phyloP scores from a whole-genome alignment of 306 rosid species.

The Comarum palustre region DNA sequence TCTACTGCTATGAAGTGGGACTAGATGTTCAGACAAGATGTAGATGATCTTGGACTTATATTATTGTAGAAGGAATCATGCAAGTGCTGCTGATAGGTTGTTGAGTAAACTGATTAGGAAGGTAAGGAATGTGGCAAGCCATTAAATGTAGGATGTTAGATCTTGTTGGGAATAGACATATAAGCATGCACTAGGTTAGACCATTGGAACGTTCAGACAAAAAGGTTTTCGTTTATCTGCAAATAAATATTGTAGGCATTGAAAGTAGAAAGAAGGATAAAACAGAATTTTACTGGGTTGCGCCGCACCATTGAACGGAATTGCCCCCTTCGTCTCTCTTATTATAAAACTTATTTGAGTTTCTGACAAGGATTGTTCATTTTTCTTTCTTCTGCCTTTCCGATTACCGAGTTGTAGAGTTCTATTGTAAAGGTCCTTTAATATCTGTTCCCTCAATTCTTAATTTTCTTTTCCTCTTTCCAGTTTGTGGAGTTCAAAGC shows the following conservation, averaged over 20 bases:
- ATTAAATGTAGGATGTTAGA: not conserved
- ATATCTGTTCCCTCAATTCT: constrained; percentile 20
- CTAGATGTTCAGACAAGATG: constrained; percentile 8
- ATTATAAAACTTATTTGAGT: not conserved
- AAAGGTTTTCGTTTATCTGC: not conserved
- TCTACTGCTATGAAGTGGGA: constrained; percentile 10
- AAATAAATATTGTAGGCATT: not conserved
- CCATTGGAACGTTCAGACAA: not conserved
- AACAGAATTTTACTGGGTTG: constrained; percentile 6
- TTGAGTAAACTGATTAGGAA: constrained; percentile 7
- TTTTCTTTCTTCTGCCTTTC: not conserved
- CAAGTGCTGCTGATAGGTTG: not conserved
- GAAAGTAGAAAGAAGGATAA: not conserved
- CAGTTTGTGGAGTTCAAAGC: constrained; percentile 78
- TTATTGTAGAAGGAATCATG: not conserved
- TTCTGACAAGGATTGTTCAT: not conserved
- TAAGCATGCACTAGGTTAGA: not conserved
- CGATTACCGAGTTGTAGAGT: not conserved
- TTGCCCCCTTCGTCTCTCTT: not conserved
- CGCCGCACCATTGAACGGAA: not conserved
- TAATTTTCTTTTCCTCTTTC: constrained; percentile 33
- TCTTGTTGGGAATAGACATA: not conserved
- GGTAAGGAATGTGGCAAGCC: not conserved
- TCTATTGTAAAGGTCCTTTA: constrained; percentile 8
- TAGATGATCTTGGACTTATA: not conserved